Evolutionary conservation across 2,329 filamentous ascomycete genomes (phyloP).

Genomic region (Xenoacremonium recifei): DNA sequence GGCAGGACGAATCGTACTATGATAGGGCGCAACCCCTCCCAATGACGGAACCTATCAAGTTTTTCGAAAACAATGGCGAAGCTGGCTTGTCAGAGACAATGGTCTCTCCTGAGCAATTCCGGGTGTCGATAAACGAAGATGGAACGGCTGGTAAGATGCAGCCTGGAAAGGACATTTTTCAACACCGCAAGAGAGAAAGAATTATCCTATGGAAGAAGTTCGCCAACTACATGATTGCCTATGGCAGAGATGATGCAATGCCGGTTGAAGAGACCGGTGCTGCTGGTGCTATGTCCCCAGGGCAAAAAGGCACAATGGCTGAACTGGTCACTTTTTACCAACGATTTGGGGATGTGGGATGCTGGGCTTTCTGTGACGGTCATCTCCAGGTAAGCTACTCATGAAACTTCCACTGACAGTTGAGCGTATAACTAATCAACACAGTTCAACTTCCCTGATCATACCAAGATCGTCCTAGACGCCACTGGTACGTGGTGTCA

Average conservation of each 20-base stretch:
- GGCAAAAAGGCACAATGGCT: slow-evolving; percentile 36
- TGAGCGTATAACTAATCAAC: slow-evolving; percentile 21
- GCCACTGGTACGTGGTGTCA: slow-evolving; percentile 72
- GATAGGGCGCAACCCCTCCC: slow-evolving; percentile 63
- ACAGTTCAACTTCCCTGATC: slow-evolving; percentile 83
- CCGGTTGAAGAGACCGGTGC: slow-evolving; percentile 45
- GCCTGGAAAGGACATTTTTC: slow-evolving; percentile 62
- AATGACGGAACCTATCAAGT: slow-evolving; percentile 63
- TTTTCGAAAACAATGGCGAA: slow-evolving; percentile 70
- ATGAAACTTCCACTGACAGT: background rate
- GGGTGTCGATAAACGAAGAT: slow-evolving; percentile 53
- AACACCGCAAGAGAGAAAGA: slow-evolving; percentile 64
- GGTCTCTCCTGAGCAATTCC: slow-evolving; percentile 62
- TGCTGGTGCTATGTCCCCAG: slow-evolving; percentile 39
- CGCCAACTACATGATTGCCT: slow-evolving; percentile 72
- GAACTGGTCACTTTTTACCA: slow-evolving; percentile 79
- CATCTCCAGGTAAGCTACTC: slow-evolving; percentile 62
- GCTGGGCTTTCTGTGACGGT: slow-evolving; percentile 79
- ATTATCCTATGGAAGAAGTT: slow-evolving; percentile 72
- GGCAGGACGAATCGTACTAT: slow-evolving; percentile 52
- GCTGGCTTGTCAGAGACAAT: slow-evolving; percentile 62
- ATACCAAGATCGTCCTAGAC: slow-evolving; percentile 81
- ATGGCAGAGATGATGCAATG: slow-evolving; percentile 67
- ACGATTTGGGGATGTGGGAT: slow-evolving; percentile 75
- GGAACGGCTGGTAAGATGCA: slow-evolving; percentile 60